Evolutionary conservation across 148 eudicot genomes (phyloP), one percentile per base, ranked within the genome.

Genomic region (Rhododendron mucronatum): DNA sequence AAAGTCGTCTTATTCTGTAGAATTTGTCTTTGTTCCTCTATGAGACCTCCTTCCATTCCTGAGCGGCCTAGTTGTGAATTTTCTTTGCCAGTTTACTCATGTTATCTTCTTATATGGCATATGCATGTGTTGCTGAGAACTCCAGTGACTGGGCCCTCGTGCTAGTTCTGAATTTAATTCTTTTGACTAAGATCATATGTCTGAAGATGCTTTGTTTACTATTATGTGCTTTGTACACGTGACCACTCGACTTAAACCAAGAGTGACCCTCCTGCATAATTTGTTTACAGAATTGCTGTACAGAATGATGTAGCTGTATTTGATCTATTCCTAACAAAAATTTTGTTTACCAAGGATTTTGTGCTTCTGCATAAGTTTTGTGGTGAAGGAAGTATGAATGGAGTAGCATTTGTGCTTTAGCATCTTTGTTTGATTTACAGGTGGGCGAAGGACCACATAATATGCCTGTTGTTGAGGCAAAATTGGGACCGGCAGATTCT

Each of bases 391-490:
- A 63, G 81, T 45, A 78, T 11, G 50, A 48, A 80, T 30, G 30
- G 57, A 47, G 33, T 47, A 20, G 41, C 82, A 55, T 80, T 57
- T 51, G 63, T 11, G 63, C 82, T 80, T 80, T 33, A 26, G 35
- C 28, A 23, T 78, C 37, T 73, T 76, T 39, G 41, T 77, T 78
- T 84, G 55, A 20, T 76, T 87, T 84, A 30, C 91, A 94, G 94
- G 89, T 47, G 85, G 87, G 73, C 26, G 88, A 82, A 61, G 74
- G 78, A 67, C 37, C 76, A 20, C 82, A 82, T 15, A 85, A 85
- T 44, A 80, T 45, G n/a, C 61, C 71, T 21, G 88, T 80, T 37
- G 89, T 57, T 28, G 91, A 89, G 74, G 65, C 69, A 71, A 83
- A 88, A 77, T 44, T 48, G 10, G 89, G 71, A 44, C 77, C 82